These are phyloP conservation scores for Porcisia deanei DNA, from an alignment of 208 protist genomes.

Conservation along the genomic window DNA sequence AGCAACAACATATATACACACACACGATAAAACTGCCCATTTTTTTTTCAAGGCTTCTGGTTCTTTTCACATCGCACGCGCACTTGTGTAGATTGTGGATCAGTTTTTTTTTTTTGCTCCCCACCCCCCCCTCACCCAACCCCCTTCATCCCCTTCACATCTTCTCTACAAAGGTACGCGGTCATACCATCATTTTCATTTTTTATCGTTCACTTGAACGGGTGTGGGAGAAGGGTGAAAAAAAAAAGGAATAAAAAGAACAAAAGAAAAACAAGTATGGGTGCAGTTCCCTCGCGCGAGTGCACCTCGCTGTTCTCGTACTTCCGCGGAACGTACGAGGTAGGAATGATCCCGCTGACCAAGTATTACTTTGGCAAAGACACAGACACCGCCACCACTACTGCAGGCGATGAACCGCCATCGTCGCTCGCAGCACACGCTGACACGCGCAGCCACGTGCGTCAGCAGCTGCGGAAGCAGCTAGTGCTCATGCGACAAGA, in stretches of 20 bases:
- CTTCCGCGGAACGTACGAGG: conserved; percentile 86
- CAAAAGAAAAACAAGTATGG: conserved; percentile 38
- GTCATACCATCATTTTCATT: too few relatives aligned
- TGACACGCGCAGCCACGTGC: conserved; percentile 12
- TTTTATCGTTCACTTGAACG: too few relatives aligned
- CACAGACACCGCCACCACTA: conserved; percentile 1
- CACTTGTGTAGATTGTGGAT: too few relatives aligned
- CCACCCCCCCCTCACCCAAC: too few relatives aligned
- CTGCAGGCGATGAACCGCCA: background rate
- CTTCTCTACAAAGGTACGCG: too few relatives aligned
- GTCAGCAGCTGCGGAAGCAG: conserved; percentile 58
- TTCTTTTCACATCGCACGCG: too few relatives aligned
- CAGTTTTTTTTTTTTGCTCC: too few relatives aligned
- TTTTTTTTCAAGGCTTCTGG: too few relatives aligned
- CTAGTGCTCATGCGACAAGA: conserved; percentile 71
- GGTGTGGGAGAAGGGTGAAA: too few relatives aligned
- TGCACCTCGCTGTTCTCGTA: conserved; percentile 77
- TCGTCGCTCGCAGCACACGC: background rate
- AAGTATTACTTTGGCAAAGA: conserved; percentile 68
- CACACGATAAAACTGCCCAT: too few relatives aligned
- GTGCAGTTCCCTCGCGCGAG: conserved; percentile 67
- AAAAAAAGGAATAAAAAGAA: background rate
- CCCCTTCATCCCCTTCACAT: too few relatives aligned
- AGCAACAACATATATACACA: too few relatives aligned
- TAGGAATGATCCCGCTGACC: conserved; percentile 82